Evolutionary conservation across 78 protist species (phyloP).

Genomic region (Monocercomonoides exilis): DNA sequence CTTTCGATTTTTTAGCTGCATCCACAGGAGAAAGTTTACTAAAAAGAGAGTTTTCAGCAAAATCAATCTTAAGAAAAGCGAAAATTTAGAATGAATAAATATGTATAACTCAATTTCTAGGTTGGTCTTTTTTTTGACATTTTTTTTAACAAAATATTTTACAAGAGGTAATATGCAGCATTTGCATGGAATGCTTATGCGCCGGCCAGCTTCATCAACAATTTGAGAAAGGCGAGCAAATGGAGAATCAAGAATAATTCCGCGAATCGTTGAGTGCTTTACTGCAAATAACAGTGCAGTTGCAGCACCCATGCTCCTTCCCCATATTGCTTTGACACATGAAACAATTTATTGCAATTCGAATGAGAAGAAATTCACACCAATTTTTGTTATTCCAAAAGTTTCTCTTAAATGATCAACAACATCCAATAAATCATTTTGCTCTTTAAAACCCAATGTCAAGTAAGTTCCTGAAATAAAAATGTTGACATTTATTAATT

Average conservation of each 20-base stretch:
- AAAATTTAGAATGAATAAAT: background rate
- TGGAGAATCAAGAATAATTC: background rate
- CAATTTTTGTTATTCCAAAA: background rate
- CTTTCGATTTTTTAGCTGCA: background rate
- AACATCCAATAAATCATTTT: background rate
- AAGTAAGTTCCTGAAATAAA: background rate
- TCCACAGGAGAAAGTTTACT: background rate
- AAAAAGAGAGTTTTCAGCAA: background rate
- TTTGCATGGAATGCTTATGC: background rate
- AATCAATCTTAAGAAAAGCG: background rate
- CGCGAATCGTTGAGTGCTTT: background rate
- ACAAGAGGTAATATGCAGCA: background rate
- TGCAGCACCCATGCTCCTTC: background rate
- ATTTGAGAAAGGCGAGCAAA: background rate
- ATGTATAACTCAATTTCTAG: background rate
- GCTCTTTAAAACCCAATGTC: background rate
- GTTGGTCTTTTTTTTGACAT: background rate
- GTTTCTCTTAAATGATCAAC: background rate
- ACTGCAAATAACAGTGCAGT: background rate
- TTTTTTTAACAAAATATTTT: background rate
- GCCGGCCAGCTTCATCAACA: background rate
- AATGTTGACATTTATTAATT: background rate
- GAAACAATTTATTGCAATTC: background rate
- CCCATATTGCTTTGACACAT: background rate
- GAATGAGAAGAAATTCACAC: background rate